Evolutionary conservation across 441 rosid genomes (phyloP).

Genomic region (Codiaeum variegatum): DNA sequence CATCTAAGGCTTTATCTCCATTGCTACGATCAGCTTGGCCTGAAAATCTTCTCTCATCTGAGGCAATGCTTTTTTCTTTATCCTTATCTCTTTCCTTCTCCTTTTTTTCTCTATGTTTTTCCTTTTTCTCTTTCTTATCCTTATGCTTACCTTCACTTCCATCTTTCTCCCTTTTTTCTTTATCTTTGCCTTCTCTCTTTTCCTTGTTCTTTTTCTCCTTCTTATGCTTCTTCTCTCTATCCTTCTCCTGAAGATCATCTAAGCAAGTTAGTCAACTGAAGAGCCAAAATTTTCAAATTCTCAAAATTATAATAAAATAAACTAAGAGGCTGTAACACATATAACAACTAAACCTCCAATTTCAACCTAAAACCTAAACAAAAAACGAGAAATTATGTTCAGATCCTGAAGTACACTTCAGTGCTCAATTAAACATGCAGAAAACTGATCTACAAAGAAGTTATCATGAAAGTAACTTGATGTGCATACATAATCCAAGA

Average conservation of each 20-base stretch:
- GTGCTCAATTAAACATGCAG: background rate
- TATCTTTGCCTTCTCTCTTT: slow-evolving; percentile 37
- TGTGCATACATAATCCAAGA: background rate
- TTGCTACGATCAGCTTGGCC: slow-evolving; percentile 24
- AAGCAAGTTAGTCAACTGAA: background rate
- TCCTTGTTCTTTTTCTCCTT: slow-evolving; percentile 52
- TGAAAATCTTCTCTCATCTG: slow-evolving; percentile 36
- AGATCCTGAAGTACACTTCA: background rate
- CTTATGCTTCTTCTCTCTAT: slow-evolving; percentile 45
- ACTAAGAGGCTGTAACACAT: background rate
- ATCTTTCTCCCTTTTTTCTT: slow-evolving; percentile 49
- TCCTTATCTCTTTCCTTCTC: slow-evolving; percentile 42
- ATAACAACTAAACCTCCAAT: background rate
- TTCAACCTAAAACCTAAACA: background rate
- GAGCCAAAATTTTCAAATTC: background rate
- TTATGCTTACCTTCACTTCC: slow-evolving; percentile 44
- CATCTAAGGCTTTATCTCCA: slow-evolving; percentile 30
- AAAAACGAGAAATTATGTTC: background rate
- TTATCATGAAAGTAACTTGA: background rate
- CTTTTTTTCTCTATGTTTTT: slow-evolving; percentile 34
- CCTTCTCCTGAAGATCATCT: slow-evolving; percentile 38
- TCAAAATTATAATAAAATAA: background rate
- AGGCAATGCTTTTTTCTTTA: slow-evolving; percentile 32
- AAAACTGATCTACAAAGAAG: background rate
- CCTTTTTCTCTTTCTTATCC: slow-evolving; percentile 49